Evolutionary conservation across 139 green algal species (phyloP).

Genomic region (Chlorella vulgaris): DNA sequence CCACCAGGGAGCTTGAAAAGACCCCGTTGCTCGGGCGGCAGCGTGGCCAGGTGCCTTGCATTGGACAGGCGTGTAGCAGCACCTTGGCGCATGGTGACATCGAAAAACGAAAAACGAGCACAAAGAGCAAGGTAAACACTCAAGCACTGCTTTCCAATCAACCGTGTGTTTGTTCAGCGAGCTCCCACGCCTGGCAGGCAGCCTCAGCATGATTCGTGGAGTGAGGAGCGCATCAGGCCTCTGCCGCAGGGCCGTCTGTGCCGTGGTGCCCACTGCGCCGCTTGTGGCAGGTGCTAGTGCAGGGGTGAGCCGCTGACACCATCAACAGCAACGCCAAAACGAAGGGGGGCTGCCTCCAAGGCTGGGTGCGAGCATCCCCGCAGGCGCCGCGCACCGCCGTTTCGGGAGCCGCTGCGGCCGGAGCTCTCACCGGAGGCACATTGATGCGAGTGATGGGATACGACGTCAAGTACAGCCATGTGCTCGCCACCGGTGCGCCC

Average conservation of each 20-base stretch:
- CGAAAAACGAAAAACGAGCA: too few species aligned
- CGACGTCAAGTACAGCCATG: conserved; percentile 4
- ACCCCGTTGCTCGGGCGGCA: too few species aligned
- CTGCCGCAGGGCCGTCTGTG: not conserved
- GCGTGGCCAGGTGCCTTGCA: too few species aligned
- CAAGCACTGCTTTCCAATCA: not conserved
- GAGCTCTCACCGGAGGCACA: not conserved
- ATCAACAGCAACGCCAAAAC: too few species aligned
- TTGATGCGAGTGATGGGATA: conserved; percentile 20
- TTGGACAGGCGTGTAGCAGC: too few species aligned
- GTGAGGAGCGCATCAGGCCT: not conserved
- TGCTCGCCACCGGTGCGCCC: not conserved
- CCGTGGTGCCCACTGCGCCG: not conserved
- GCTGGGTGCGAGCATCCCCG: not conserved
- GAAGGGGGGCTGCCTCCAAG: conserved; percentile 1
- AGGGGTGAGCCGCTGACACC: not conserved
- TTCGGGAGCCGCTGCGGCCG: not conserved
- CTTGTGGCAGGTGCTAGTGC: not conserved
- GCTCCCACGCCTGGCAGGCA: too few species aligned
- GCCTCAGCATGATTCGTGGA: not conserved
- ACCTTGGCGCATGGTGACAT: too few species aligned
- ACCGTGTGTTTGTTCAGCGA: too few species aligned
- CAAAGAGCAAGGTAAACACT: too few species aligned
- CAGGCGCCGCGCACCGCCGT: not conserved
- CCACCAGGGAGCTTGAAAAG: not conserved